Percentiles rank a stretch among this genome's conserved stretches.
Conservation (phyloP, 192 early-diverging fungal genomes). For the Coemansia sp. region DNA sequence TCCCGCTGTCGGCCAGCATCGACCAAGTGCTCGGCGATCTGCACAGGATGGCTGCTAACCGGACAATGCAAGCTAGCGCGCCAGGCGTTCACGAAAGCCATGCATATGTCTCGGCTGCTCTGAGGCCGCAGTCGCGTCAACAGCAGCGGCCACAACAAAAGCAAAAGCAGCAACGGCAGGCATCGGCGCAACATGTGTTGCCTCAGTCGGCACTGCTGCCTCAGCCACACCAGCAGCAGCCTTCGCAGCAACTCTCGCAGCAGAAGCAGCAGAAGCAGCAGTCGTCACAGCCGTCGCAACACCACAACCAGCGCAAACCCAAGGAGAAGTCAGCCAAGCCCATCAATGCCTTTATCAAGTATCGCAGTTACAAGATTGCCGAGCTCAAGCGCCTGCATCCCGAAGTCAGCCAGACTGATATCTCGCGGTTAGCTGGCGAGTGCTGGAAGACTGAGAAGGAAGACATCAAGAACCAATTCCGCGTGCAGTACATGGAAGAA, state of each 20-base stretch:
- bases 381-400: constrained; percentile 51
- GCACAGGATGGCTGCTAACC: constrained; percentile 15
- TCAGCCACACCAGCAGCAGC: background rate
- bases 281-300: constrained; percentile 1
- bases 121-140: background rate
- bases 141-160: constrained; percentile 9
- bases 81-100: too few relatives aligned
- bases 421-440: constrained; percentile 51
- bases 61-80: constrained; percentile 6
- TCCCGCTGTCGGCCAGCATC: constrained; percentile 29
- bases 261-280: constrained; percentile 2
- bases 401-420: constrained; percentile 50
- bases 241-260: background rate
- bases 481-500: constrained; percentile 38
- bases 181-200: background rate
- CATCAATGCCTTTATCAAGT: constrained; percentile 54
- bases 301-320: constrained; percentile 28
- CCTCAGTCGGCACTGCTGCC: background rate
- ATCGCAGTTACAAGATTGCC: constrained; percentile 52
- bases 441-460: constrained; percentile 51
- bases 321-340: constrained; percentile 55
- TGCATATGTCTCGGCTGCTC: background rate
- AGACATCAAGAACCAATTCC: constrained; percentile 50
- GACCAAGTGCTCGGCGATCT: constrained; percentile 32
- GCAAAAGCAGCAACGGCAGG: constrained; percentile 4